Base-by-base conservation (phyloP, 768 basidiomycete genomes). In the Boletus barrowsii region DNA sequence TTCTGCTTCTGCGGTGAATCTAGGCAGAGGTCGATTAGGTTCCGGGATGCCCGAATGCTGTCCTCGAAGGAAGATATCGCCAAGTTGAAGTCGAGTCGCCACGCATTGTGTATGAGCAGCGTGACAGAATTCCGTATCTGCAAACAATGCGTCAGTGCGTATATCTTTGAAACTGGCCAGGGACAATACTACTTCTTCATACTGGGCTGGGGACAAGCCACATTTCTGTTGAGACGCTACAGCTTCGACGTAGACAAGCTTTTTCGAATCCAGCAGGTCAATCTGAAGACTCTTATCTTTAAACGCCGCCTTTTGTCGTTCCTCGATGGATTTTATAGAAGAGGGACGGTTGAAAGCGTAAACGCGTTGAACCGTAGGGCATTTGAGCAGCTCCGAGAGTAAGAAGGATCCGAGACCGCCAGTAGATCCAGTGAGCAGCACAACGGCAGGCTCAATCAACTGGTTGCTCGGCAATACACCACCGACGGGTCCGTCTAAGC, bases 81-180 rank as follows among this genome's bases (percentile, higher is more conserved):
- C 9, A 74, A 55, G 22, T 78, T 77, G 54, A 77, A 78, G 51
- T 79, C 71, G 6, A 78, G 60, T 10, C 66, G 57, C 77, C 73
- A 77, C 2, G 73, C 77, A 44, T 73, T 73, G 51, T 74, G 68
- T 0, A 74, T 64, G 46, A 73, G 47, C 67, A 69, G 47, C 9
- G 67, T 69, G 24, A 75, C 63, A 1, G 61, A 60, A 14, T 58
- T 43, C 10, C 56, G 60, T 32, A 66, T 45, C 65, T 66, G 32
- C 22, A 14, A 5, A 35, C 33, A 35, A 35, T 35, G 4, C 8
- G 41, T n/a, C 10, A 8, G 30, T n/a, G n/a, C 3, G 17, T 18
- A n/a, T 4, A 9, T 11, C 14, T 39, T 17, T n/a, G 8, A 17
- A 39, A 9, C 3, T 10, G 37, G 8, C 1, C 15, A 39, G 8